phyloP scores from a whole-genome alignment of 176 grass and related monocot genomes.

The Pontederia paniculata region DNA sequence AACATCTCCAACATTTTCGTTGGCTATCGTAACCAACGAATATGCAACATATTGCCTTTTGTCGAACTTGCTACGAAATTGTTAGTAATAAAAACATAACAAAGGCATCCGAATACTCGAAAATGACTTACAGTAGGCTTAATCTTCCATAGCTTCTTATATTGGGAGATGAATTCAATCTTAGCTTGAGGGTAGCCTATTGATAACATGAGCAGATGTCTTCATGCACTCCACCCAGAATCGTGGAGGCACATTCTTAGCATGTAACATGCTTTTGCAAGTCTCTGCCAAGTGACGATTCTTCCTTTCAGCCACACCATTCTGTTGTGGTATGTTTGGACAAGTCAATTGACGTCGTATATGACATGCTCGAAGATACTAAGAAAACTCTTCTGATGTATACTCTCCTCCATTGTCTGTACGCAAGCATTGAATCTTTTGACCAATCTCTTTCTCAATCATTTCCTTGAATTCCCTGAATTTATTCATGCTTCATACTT shows the following conservation, averaged over 20 bases:
- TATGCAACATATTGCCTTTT: conserved; percentile 16
- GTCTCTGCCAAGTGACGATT: conserved; percentile 6
- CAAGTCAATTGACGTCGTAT: conserved; percentile 16
- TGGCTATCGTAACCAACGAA: conserved; percentile 20
- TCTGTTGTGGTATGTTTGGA: conserved; percentile 19
- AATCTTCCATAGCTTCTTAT: conserved; percentile 12
- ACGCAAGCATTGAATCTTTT: neutral
- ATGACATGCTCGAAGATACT: conserved; percentile 2
- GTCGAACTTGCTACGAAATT: neutral
- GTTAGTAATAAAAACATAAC: conserved; percentile 10
- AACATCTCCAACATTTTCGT: conserved; percentile 6
- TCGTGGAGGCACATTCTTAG: conserved; percentile 1
- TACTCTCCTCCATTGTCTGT: conserved; percentile 15
- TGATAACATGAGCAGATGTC: neutral
- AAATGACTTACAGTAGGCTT: conserved; percentile 2
- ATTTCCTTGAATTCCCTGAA: conserved; percentile 19
- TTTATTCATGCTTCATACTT: conserved; percentile 4
- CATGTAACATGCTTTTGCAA: conserved; percentile 17
- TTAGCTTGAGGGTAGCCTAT: neutral
- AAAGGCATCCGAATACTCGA: conserved; percentile 1
- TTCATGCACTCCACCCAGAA: conserved; percentile 22
- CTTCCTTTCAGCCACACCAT: conserved; percentile 8
- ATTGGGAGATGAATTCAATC: neutral
- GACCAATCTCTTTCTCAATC: conserved; percentile 6
- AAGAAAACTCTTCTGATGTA: conserved; percentile 9